Evolutionary conservation across 1,139 yeast genomes (phyloP).

Genomic region (Diutina catenulata): DNA sequence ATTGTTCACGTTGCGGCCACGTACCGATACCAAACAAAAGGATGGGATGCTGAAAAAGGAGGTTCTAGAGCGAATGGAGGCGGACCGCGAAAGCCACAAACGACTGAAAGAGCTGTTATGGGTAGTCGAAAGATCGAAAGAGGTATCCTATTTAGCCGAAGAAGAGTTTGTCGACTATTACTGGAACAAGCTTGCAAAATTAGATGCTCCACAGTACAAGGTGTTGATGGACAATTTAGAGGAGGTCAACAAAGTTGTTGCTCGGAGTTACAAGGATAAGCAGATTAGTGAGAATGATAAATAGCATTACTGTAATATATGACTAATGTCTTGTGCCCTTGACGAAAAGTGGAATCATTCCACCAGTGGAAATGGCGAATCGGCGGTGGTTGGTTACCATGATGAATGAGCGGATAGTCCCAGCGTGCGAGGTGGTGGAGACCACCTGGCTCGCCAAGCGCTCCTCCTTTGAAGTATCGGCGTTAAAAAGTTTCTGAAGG

Average conservation of each 20-base stretch:
- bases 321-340: too few relatives aligned
- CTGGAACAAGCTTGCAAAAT: slow-evolving; percentile 42
- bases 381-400: slow-evolving; percentile 41
- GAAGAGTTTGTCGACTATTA: slow-evolving; percentile 47
- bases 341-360: slow-evolving; percentile 54
- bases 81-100: slow-evolving; percentile 77
- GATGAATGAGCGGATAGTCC: slow-evolving; percentile 42
- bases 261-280: slow-evolving; percentile 29
- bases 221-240: slow-evolving; percentile 33
- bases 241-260: slow-evolving; percentile 43
- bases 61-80: slow-evolving; percentile 69
- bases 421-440: slow-evolving; percentile 52
- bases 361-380: slow-evolving; percentile 52
- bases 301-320: too few relatives aligned
- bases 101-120: slow-evolving; percentile 66
- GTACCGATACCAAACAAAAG: slow-evolving; percentile 8
- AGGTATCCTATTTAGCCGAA: slow-evolving; percentile 24
- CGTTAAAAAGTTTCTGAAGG: slow-evolving; percentile 38
- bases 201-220: slow-evolving; percentile 30
- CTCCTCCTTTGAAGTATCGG: slow-evolving; percentile 16
- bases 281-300: background rate
- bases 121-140: slow-evolving; percentile 46
- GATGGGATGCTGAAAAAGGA: slow-evolving; percentile 30
- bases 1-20: slow-evolving; percentile 20
- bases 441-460: slow-evolving; percentile 13